Evolutionary conservation across 2,329 filamentous ascomycete genomes (phyloP).

Genomic region (Zymoseptoria brevis): DNA sequence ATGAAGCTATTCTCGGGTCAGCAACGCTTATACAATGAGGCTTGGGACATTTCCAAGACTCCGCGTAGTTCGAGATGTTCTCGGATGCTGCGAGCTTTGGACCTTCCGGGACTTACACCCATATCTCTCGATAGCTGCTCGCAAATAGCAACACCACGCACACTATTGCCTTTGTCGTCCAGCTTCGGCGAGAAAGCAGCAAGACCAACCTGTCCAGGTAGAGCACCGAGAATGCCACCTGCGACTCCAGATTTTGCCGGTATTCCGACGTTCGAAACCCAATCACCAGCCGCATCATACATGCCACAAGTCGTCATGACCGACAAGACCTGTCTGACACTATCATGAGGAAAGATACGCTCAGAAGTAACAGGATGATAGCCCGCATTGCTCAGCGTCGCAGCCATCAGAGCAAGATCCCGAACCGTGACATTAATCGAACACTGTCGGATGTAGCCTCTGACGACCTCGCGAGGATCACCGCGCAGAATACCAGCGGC

Average conservation of each 20-base stretch:
- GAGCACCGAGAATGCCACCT: slow-evolving; percentile 16
- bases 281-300: slow-evolving; percentile 37
- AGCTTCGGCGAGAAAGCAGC: slow-evolving; percentile 19
- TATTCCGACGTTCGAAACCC: slow-evolving; percentile 34
- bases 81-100: not conserved
- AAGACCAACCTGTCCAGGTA: slow-evolving; percentile 19
- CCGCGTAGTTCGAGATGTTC: not conserved
- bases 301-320: slow-evolving; percentile 39
- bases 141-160: slow-evolving; percentile 18
- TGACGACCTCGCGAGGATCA: slow-evolving; percentile 31
- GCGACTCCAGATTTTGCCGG: slow-evolving; percentile 33
- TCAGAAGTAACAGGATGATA: slow-evolving; percentile 31
- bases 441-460: slow-evolving; percentile 36
- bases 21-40: not conserved
- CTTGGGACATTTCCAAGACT: no score
- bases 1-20: slow-evolving; percentile 3
- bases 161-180: slow-evolving; percentile 17
- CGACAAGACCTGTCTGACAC: slow-evolving; percentile 35
- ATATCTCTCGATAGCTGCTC: slow-evolving; percentile 18
- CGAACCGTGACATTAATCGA: slow-evolving; percentile 37
- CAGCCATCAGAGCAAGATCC: slow-evolving; percentile 36
- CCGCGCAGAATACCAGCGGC: slow-evolving; percentile 33
- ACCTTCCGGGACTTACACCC: slow-evolving; percentile 2
- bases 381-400: slow-evolving; percentile 33
- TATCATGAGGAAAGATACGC: slow-evolving; percentile 30